Evolutionary conservation across 352 stramenopile genomes (phyloP), one percentile per base, ranked within the genome.

Genomic region (Phytophthora tubulina): DNA sequence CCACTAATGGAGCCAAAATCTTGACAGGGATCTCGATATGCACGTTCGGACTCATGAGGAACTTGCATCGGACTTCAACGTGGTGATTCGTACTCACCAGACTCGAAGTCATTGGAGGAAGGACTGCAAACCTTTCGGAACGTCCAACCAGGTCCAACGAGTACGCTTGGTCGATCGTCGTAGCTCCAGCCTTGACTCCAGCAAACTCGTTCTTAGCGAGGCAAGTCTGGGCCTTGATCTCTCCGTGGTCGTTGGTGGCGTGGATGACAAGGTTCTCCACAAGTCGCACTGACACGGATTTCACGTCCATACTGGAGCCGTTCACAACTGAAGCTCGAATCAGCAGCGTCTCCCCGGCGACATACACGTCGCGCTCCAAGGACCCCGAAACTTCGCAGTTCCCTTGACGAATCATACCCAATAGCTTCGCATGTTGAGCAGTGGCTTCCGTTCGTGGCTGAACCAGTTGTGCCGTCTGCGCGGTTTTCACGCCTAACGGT

Each of bases 1-100:
- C 13, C 15, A 55, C 27, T 21, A 46, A 32, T 6, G 56, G 57
- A 30, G 51, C 44, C 38, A 77, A 14, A 59, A 73, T 73, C 39
- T 57, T 77, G 13, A 77, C 64, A 17, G 70, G 70, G 39, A 77
- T 73, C 49, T 77, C 70, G 9, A 73, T 56, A 27, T 70, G 59
- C 38, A 73, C 51, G 64, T 63, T 77, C 36, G 70, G 64, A n/a
- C 70, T 67, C 58, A 73, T 53, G 30, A 36, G 54, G 48, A 77
- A 77, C 21, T 70, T 70, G 64, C 70, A 77, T 10, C 55, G 64
- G 13, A 77, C 63, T 61, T 73, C 63, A 4, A 70, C 48, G n/a
- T 68, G 63, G 38, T 76, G 56, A 9, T 38, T 63, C 11, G 41
- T 72, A 35, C 11, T 52, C 10, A 72, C 49, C 13, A 76, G 45